Base-by-base conservation (phyloP, 75 land plant genomes). In the Selaginella moellendorffii region DNA sequence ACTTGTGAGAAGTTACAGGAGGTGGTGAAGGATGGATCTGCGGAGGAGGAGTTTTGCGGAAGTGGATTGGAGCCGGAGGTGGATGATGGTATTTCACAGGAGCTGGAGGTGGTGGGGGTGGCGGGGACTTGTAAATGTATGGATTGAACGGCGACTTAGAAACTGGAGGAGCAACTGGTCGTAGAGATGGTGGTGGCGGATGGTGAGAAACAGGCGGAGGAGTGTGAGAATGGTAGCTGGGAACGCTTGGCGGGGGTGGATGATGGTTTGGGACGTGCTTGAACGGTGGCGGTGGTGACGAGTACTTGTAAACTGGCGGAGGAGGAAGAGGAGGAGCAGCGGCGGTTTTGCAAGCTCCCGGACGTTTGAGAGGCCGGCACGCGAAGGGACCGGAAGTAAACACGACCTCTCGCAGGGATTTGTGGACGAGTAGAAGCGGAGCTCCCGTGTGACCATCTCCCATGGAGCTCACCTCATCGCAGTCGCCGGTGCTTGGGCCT, bases 401-500 rank as follows among this genome's bases (percentile, higher is more conserved):
- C 8, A 56, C n/a, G 14, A 46, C 51, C 18, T 46, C 51, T 18
- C 18, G 10, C 51, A 56, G n/a, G 19, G 59, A 56, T 24, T 56
- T 56, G 59, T 56, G 59, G 17, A 56, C n/a, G 25, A 56, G 59
- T 21, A 8, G 5, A 2, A 56, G 59, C 24, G 19, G 59, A 8
- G 59, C 59, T 24, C 59, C 59, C n/a, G 59, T 56, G 21, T 56
- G 59, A 2, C 24, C 59, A 21, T 56, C 24, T 56, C 59, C 59
- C 59, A 56, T 56, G 5, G 59, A 8, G 25, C 59, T 24, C n/a
- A 56, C 59, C 24, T 36, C 46, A 5, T 36, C 46, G 5, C 10
- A 36, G 46, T 5, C 46, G 10, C 46, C 5, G 46, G 46, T 36
- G 14, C 46, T 36, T 36, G 14, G 10, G 14, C 14, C 24, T 9